phyloP scores from a whole-genome alignment of 208 protist species.

The Crithidia thermophila region DNA sequence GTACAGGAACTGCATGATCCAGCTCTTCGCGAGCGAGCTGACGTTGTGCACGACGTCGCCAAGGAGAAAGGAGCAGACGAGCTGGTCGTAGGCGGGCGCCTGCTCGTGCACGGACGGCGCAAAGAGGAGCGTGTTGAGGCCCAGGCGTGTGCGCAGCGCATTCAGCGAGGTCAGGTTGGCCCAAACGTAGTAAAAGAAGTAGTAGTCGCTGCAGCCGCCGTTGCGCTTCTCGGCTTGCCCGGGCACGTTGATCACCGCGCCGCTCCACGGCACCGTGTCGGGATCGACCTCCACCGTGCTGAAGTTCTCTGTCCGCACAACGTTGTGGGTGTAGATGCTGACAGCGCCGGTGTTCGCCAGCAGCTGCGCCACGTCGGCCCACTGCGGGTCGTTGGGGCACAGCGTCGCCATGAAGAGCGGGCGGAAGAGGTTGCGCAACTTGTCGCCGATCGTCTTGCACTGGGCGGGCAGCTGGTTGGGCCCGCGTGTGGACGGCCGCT shows the following conservation, averaged over 20 bases:
- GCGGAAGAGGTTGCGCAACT: constrained; percentile 96
- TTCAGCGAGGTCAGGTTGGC: constrained; percentile 98
- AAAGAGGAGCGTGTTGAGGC: constrained; percentile 87
- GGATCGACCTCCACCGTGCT: constrained; percentile 44
- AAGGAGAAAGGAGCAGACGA: constrained; percentile 94
- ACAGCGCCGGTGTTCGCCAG: constrained; percentile 95
- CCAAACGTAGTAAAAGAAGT: constrained; percentile 99
- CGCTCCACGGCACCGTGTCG: constrained; percentile 44
- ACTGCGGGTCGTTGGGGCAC: constrained; percentile 78
- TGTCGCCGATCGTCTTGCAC: constrained; percentile 69
- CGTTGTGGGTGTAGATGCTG: constrained; percentile 78
- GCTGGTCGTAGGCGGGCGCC: constrained; percentile 89
- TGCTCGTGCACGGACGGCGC: constrained; percentile 94
- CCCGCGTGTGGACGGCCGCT: constrained; percentile 17
- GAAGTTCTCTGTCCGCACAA: constrained; percentile 58
- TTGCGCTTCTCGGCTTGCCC: constrained; percentile 1
- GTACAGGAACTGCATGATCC: constrained; percentile 98
- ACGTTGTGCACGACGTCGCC: constrained; percentile 97
- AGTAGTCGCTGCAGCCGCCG: constrained; percentile 96
- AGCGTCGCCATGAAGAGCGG: constrained; percentile 98
- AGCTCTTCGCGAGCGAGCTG: constrained; percentile 93
- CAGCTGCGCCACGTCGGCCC: constrained; percentile 94
- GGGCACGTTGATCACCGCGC: background rate
- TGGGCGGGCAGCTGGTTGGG: constrained; percentile 50
- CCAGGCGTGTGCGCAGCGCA: constrained; percentile 79